These are phyloP conservation scores for Hawksworthiomyces lignivorus DNA, from an alignment of 2,329 filamentous ascomycete genomes.

Conservation along the genomic window DNA sequence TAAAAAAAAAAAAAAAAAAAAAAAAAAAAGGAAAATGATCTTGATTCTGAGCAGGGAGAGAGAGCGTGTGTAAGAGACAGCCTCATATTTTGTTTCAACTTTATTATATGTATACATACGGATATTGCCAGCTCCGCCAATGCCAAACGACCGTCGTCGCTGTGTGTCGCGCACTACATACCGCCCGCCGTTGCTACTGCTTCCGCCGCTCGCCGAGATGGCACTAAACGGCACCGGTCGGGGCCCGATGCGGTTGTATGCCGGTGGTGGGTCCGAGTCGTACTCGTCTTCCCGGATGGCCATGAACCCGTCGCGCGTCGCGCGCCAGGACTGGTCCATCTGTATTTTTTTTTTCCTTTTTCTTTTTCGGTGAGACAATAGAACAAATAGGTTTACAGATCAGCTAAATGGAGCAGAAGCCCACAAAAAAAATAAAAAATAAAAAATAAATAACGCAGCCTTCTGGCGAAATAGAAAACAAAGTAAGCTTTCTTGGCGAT, in stretches of 20 bases:
- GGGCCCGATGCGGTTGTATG: slow-evolving; percentile 5
- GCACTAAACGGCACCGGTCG: not conserved
- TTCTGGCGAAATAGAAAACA: too few species aligned
- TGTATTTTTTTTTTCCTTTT: too few species aligned
- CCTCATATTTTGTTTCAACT: too few species aligned
- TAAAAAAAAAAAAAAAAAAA: not conserved
- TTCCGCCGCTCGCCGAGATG: not conserved
- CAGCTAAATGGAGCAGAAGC: too few species aligned
- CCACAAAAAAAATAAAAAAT: not conserved
- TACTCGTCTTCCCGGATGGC: slow-evolving; percentile 8
- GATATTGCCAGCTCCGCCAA: slow-evolving; percentile 13
- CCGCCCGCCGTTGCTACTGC: not conserved
- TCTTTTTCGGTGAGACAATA: too few species aligned
- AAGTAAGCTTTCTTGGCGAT: slow-evolving; percentile 13
- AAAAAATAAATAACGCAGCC: too few species aligned
- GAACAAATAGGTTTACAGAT: too few species aligned
- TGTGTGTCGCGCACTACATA: slow-evolving; percentile 3
- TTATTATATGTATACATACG: too few species aligned
- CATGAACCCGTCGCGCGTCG: not conserved
- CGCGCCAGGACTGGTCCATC: too few species aligned
- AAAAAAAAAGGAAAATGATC: not conserved
- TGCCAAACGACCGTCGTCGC: slow-evolving; percentile 12
- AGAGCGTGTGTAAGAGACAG: too few species aligned
- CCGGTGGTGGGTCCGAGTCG: slow-evolving; percentile 6
- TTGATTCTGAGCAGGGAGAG: too few species aligned